These are phyloP conservation scores for Metschnikowia similis DNA, from an alignment of 805 yeast species.

Conservation along the genomic window DNA sequence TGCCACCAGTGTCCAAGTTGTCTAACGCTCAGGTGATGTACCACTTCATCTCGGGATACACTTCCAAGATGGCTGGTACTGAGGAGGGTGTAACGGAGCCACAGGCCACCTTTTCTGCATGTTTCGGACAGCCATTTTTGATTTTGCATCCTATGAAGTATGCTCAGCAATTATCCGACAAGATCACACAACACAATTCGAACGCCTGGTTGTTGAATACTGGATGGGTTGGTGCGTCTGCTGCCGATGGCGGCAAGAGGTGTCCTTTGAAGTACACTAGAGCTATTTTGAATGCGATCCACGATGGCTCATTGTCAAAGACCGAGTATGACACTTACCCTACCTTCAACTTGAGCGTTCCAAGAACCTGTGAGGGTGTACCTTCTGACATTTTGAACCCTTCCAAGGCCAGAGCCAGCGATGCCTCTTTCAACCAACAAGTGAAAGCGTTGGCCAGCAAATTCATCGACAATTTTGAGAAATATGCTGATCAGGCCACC, in stretches of 20 bases:
- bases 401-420: constrained; percentile 52
- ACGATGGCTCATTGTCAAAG: constrained; percentile 79
- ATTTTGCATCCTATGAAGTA: constrained; percentile 97
- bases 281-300: constrained; percentile 91
- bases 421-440: constrained; percentile 34
- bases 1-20: constrained; percentile 94
- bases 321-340: constrained; percentile 82
- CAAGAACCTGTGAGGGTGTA: constrained; percentile 75
- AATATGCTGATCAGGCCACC: constrained; percentile 78
- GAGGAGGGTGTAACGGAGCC: constrained; percentile 99
- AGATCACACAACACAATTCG: constrained; percentile 83
- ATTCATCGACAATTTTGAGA: constrained; percentile 83
- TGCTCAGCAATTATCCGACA: constrained; percentile 92
- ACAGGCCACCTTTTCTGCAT: constrained; percentile 95
- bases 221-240: constrained; percentile 97
- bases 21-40: constrained; percentile 97
- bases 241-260: constrained; percentile 90
- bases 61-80: constrained; percentile 99
- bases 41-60: constrained; percentile 97
- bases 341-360: constrained; percentile 81
- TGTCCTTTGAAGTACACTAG: constrained; percentile 97
- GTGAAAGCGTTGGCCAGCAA: constrained; percentile 62
- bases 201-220: constrained; percentile 96
- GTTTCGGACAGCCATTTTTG: constrained; percentile 98
- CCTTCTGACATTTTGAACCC: constrained; percentile 87